phyloP scores from a whole-genome alignment of 208 protist species.

The Naegleria lovaniensis region DNA sequence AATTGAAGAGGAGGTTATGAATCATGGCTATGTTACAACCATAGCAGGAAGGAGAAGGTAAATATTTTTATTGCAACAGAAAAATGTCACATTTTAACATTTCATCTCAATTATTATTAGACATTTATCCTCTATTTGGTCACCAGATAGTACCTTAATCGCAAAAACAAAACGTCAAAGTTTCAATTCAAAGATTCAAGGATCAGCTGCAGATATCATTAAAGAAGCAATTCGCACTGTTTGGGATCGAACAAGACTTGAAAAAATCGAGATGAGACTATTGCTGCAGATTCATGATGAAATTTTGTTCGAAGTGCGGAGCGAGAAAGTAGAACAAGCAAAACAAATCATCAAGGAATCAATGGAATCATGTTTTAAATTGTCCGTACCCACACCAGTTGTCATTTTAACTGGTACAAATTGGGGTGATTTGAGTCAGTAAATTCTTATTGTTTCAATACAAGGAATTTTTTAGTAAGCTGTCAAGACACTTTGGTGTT shows the following conservation, averaged over 20 bases:
- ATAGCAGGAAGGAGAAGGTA: slow-evolving; percentile 32
- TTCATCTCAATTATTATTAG: too few relatives aligned
- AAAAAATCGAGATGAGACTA: slow-evolving; percentile 41
- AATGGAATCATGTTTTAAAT: not conserved
- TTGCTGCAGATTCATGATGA: slow-evolving; percentile 52
- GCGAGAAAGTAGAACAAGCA: not conserved
- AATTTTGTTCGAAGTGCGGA: slow-evolving; percentile 44
- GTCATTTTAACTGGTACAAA: not conserved
- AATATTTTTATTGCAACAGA: too few relatives aligned
- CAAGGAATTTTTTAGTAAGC: too few relatives aligned
- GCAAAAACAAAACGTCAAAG: slow-evolving; percentile 58
- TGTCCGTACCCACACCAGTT: not conserved
- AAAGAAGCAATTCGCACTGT: slow-evolving; percentile 43
- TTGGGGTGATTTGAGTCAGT: not conserved
- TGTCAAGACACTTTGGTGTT: too few relatives aligned
- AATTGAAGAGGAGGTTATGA: slow-evolving; percentile 47
- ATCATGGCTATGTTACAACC: slow-evolving; percentile 48
- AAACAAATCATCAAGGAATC: not conserved
- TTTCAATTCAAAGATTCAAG: slow-evolving; percentile 50
- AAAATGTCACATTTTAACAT: too few relatives aligned
- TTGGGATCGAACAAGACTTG: not conserved
- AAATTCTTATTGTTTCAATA: too few relatives aligned
- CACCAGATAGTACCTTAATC: slow-evolving; percentile 45
- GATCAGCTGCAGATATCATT: slow-evolving; percentile 46
- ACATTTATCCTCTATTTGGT: slow-evolving; percentile 38